Conservation (phyloP, 139 green algal genomes). For the Chlamydomonas sp. region DNA sequence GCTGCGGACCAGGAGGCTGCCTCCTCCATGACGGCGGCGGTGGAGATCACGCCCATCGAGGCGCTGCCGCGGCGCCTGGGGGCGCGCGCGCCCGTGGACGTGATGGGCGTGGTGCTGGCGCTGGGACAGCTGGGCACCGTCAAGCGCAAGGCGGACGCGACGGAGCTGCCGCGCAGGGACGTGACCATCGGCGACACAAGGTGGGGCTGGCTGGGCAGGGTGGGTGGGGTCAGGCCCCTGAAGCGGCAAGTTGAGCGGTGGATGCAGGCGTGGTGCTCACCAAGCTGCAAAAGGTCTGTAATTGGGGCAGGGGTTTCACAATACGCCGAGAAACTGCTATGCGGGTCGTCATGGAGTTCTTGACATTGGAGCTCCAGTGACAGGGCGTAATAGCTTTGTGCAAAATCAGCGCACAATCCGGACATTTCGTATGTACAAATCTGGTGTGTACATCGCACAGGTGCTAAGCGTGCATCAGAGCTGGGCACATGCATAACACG, state of each 20-base stretch:
- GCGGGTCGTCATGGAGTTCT: no score
- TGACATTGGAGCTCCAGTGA: no score
- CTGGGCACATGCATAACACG: no score
- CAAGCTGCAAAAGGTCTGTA: no score
- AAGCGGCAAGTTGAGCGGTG: not conserved
- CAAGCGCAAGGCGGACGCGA: slow-evolving; percentile 86
- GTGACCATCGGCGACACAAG: slow-evolving; percentile 78
- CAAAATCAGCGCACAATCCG: no score
- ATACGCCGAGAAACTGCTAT: no score
- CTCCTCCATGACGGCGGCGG: slow-evolving; percentile 42
- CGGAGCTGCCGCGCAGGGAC: slow-evolving; percentile 77
- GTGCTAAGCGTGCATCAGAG: no score
- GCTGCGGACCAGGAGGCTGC: slow-evolving; percentile 69
- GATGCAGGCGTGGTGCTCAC: not conserved
- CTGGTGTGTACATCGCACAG: no score
- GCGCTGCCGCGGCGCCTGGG: slow-evolving; percentile 67
- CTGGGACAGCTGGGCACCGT: slow-evolving; percentile 69
- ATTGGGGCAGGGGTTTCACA: no score
- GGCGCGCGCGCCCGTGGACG: slow-evolving; percentile 76
- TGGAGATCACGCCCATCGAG: slow-evolving; percentile 79
- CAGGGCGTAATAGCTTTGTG: no score
- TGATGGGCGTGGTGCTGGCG: slow-evolving; percentile 79
- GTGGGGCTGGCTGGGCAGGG: not conserved
- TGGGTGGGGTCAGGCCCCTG: not conserved
- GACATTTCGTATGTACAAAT: no score